Conservation (phyloP, 2,329 filamentous ascomycete genomes). For the Fusarium falciforme region DNA sequence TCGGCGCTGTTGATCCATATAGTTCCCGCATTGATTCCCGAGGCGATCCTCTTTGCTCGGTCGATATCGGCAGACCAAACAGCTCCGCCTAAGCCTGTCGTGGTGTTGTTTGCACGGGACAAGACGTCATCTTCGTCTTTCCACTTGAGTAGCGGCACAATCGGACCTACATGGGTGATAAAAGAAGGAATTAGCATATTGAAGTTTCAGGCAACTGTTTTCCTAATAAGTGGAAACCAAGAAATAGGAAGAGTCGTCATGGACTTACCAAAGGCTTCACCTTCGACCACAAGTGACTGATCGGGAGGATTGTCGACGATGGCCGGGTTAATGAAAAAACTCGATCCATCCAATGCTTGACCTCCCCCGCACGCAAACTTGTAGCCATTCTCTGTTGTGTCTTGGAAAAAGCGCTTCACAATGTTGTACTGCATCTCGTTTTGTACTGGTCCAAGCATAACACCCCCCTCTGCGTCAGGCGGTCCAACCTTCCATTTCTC, state of each 20-base stretch:
- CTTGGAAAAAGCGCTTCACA: background rate
- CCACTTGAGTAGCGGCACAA: background rate
- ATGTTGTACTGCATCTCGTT: background rate
- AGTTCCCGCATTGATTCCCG: background rate
- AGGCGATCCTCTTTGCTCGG: background rate
- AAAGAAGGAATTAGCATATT: background rate
- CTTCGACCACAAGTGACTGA: background rate
- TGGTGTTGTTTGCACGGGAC: background rate
- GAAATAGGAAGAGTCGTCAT: background rate
- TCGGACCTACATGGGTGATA: background rate
- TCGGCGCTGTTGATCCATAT: background rate
- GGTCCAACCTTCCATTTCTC: background rate
- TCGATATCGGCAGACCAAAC: background rate
- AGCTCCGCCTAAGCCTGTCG: background rate
- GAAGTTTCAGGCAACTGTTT: background rate
- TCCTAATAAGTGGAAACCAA: background rate
- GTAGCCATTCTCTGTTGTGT: background rate
- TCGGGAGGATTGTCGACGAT: background rate
- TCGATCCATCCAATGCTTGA: background rate
- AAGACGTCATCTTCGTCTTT: background rate
- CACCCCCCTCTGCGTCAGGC: background rate
- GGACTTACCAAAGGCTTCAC: background rate
- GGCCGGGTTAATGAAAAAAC: background rate
- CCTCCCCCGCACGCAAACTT: background rate
- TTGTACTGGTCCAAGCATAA: background rate